These are phyloP conservation scores for Cylindrotheca closterium DNA, from an alignment of 108 stramenopile species.

Conservation along the genomic window DNA sequence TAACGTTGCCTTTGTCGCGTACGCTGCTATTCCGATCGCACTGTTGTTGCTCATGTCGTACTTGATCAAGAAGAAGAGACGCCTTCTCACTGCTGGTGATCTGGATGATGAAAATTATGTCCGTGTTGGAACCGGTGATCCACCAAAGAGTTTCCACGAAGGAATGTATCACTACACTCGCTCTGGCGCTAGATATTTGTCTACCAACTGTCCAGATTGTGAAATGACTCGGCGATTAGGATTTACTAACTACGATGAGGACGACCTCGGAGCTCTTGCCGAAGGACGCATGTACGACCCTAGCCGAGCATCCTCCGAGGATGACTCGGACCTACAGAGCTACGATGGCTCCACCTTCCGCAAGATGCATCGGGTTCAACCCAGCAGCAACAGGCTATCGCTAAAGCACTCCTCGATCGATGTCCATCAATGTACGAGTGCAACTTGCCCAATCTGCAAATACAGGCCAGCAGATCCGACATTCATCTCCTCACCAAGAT, in stretches of 20 bases:
- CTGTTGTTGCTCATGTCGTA: not conserved
- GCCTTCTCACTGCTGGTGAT: constrained; percentile 3
- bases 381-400: constrained; percentile 13
- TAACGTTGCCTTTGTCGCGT: not conserved
- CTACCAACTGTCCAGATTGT: constrained; percentile 42
- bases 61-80: constrained; percentile 8
- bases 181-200: constrained; percentile 46
- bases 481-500: constrained; percentile 14
- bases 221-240: constrained; percentile 32
- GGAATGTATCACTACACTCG: constrained; percentile 50
- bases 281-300: constrained; percentile 24
- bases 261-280: constrained; percentile 26
- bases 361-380: constrained; percentile 8
- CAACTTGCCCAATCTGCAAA: constrained; percentile 33
- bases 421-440: constrained; percentile 45
- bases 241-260: constrained; percentile 8
- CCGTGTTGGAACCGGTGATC: constrained; percentile 47
- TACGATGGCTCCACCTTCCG: constrained; percentile 16
- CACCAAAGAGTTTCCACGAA: constrained; percentile 48
- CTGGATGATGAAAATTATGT: constrained; percentile 10
- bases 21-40: constrained; percentile 15
- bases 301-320: constrained; percentile 10
- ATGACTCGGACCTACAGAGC: constrained; percentile 5
- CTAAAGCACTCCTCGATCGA: constrained; percentile 32
- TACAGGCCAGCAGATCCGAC: constrained; percentile 26